Evolutionary conservation across 345 rosid species (phyloP), one percentile per base, ranked within the genome.

Genomic region (Cochlearia excelsa): DNA sequence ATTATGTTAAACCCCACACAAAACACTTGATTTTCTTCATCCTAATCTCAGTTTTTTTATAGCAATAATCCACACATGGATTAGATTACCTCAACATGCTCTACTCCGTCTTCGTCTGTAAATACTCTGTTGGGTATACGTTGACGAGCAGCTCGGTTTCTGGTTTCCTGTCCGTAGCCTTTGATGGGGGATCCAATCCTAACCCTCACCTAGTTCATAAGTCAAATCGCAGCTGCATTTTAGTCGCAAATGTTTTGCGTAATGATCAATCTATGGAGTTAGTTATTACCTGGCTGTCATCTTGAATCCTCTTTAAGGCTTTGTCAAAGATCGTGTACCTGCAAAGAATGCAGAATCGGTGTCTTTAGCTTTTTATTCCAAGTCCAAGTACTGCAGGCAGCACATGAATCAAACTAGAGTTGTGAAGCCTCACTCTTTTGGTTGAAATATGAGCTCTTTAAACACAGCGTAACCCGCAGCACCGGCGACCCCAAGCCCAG

Each of bases 141-240:
- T 68, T 93, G 99, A 48, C 99, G 95, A 42, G 97, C 97, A 56
- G 90, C 95, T 31, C 99, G 89, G 69, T 93, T 93, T 72, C 95
- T 81, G 43, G 85, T 85, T 78, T 93, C 99, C 65, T 89, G 97
- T 63, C 97, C 99, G 70, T 87, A 93, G 37, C 99, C 99, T 11
- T 85, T 93, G 66, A 93, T 85, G 9, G 99, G 99, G 10, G 92
- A 80, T 74, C 99, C 99, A 72, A 93, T 89, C 80, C 99, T 82
- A 65, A 87, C 85, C 73, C 91, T 79, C 27, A 93, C 95, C 99
- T 92, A 79, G 61, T 62, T 55, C 5, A 52, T 51, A 60, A 63
- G 58, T 64, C 44, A 42, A 33, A 27, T 43, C 41, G 26, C 46
- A 55, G 46, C 53, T 29, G 39, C 44, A 67, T 40, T 58, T 30